Evolutionary conservation across 768 basidiomycete species (phyloP), one percentile per base, ranked within the genome.

Genomic region (Lactarius indigo): DNA sequence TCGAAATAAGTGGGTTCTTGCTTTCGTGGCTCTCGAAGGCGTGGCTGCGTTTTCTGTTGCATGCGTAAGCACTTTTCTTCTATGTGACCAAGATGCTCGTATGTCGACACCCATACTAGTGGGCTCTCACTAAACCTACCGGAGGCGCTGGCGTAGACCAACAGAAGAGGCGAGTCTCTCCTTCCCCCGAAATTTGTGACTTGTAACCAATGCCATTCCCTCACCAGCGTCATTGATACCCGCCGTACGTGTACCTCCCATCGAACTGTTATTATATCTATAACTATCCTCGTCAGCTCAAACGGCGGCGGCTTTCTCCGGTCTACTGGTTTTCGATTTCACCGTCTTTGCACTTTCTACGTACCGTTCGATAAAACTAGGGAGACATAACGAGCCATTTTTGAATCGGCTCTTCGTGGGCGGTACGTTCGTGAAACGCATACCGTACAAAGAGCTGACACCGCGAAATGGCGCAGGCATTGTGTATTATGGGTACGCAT

Each of bases 1-100:
- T n/a, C 70, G 73, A 20, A 73, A 67, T n/a, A 65, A 52, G 26
- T 66, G 65, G 30, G 61, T 75, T 31, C 64, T 74, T 15, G 5
- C 1, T 13, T 9, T 74, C 4, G 57, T 61, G 30, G 33, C 65
- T 31, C 5, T 63, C 5, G 68, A 69, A 50, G 31, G 64, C 5
- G 64, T 66, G 30, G 47, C 39, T 0, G 55, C 23, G 18, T 12
- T 64, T 6, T 0, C 20, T 44, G 5, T 47, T 5, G 52, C 20
- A 57, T 50, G n/a, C 20, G 41, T 65, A 59, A 44, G 63, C 56
- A 23, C 37, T 33, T 18, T 28, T 23, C 57, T 66, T 6, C 44
- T 47, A 18, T 15, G 35, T 31, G 61, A 58, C 37, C 30, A 31
- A 8, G 9, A 28, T 23, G 17, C 55, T 10, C 41, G 15, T 26